Conservation (phyloP, 1,284 basidiomycete genomes). For the Cerioporus squamosus region DNA sequence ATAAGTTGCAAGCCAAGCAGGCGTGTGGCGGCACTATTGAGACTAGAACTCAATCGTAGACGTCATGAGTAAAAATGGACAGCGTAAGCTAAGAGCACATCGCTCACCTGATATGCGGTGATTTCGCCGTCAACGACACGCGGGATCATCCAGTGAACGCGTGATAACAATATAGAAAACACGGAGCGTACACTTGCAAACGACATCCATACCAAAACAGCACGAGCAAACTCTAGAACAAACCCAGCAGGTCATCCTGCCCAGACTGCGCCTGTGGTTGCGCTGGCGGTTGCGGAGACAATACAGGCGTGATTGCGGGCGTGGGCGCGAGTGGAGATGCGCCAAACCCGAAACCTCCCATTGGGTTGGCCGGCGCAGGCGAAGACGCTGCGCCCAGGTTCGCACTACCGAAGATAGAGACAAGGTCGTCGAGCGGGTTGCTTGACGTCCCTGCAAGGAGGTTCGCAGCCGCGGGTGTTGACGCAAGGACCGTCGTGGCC, state of each 20-base stretch:
- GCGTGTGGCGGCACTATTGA: too few relatives aligned
- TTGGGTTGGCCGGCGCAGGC: conserved; percentile 21
- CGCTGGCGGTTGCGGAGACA: conserved; percentile 22
- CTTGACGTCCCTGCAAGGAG: conserved; percentile 72
- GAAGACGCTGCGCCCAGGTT: conserved; percentile 30
- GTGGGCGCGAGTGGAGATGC: conserved; percentile 24
- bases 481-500: conserved; percentile 71
- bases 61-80: too few relatives aligned
- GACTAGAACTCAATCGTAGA: too few relatives aligned
- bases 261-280: conserved; percentile 35
- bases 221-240: conserved; percentile 41
- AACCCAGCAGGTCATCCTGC: conserved; percentile 53
- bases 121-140: too few relatives aligned
- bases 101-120: too few relatives aligned
- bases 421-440: conserved; percentile 91
- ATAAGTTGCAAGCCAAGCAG: too few relatives aligned
- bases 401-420: conserved; percentile 81
- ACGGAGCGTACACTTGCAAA: conserved; percentile 17
- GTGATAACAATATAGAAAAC: neutral
- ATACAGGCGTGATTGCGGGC: conserved; percentile 20
- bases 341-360: conserved; percentile 23
- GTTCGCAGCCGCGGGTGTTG: conserved; percentile 73
- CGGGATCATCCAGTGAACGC: neutral
- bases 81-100: too few relatives aligned
- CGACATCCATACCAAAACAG: neutral